Evolutionary conservation across 306 rosid genomes (phyloP).

Genomic region (Acacia acuminata): DNA sequence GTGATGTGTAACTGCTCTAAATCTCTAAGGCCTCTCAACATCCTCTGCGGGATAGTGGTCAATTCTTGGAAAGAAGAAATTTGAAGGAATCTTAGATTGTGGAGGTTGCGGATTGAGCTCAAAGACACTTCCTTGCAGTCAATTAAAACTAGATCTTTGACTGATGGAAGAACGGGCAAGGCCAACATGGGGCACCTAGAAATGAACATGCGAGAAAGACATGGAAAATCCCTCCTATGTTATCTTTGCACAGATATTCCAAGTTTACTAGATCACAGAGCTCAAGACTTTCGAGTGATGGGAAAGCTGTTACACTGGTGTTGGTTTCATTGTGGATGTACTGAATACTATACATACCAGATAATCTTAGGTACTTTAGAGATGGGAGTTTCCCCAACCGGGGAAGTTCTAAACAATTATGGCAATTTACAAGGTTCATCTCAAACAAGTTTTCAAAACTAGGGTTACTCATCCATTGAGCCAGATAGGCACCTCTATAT

Average conservation of each 20-base stretch:
- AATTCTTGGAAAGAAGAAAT: neutral
- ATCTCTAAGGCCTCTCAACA: neutral
- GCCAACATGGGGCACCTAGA: slow-evolving; percentile 6
- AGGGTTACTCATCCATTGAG: slow-evolving; percentile 15
- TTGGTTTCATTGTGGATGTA: neutral
- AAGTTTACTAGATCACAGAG: neutral
- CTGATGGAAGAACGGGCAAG: slow-evolving; percentile 14
- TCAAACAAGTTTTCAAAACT: neutral
- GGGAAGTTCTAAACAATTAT: neutral
- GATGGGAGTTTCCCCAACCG: slow-evolving; percentile 5
- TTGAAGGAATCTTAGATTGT: neutral
- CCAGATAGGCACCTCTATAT: neutral
- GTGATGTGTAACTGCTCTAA: neutral
- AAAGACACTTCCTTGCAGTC: neutral
- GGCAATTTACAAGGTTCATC: neutral
- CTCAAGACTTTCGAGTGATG: neutral
- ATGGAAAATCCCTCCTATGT: neutral
- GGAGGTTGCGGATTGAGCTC: slow-evolving; percentile 3
- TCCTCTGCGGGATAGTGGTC: neutral
- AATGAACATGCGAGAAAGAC: neutral
- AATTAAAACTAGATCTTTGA: neutral
- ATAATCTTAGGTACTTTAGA: neutral
- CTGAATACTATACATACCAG: neutral
- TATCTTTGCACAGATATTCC: slow-evolving; percentile 7
- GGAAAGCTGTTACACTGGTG: neutral